Percentiles rank a stretch among this genome's conserved stretches.
Evolutionary conservation across 2,329 filamentous ascomycete species (phyloP).

Genomic region (Fusarium sp.): DNA sequence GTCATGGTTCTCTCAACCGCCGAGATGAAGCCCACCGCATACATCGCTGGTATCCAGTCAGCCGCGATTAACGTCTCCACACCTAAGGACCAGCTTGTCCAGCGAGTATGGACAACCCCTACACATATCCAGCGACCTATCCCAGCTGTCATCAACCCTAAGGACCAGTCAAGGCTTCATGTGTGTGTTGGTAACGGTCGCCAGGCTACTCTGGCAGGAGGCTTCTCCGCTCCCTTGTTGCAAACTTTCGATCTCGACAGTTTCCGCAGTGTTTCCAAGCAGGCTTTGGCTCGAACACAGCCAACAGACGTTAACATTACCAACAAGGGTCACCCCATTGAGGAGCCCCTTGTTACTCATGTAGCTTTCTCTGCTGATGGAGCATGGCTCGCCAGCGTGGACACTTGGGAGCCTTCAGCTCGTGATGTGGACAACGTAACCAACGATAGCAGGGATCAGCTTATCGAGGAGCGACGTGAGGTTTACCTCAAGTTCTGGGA

Average conservation of each 20-base stretch:
- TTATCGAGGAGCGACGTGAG: conserved; percentile 70
- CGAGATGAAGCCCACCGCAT: conserved; percentile 85
- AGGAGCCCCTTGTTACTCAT: conserved; percentile 81
- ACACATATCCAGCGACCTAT: conserved; percentile 62
- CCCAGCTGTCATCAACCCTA: conserved; percentile 72
- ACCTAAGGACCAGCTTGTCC: conserved; percentile 65
- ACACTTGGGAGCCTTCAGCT: conserved; percentile 85
- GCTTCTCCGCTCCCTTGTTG: conserved; percentile 68
- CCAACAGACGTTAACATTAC: conserved; percentile 83
- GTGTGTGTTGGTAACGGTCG: conserved; percentile 74
- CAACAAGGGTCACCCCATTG: conserved; percentile 75
- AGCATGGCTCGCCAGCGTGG: conserved; percentile 89
- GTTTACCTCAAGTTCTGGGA: conserved; percentile 93
- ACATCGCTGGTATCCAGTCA: conserved; percentile 84
- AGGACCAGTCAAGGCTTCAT: conserved; percentile 71
- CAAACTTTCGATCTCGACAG: conserved; percentile 89
- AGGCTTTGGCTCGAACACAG: conserved; percentile 89
- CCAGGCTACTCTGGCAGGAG: conserved; percentile 64
- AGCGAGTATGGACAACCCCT: conserved; percentile 61
- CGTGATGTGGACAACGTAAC: conserved; percentile 69
- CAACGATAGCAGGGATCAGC: conserved; percentile 55
- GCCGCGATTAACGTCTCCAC: conserved; percentile 62
- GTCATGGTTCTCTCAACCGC: conserved; percentile 90
- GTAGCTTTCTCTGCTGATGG: conserved; percentile 84
- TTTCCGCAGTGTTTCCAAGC: conserved; percentile 82